A percentile compares a stretch with the other conserved stretches of the same genome.
Conservation (phyloP, 768 basidiomycete genomes). For the Tephrocybe sp. region DNA sequence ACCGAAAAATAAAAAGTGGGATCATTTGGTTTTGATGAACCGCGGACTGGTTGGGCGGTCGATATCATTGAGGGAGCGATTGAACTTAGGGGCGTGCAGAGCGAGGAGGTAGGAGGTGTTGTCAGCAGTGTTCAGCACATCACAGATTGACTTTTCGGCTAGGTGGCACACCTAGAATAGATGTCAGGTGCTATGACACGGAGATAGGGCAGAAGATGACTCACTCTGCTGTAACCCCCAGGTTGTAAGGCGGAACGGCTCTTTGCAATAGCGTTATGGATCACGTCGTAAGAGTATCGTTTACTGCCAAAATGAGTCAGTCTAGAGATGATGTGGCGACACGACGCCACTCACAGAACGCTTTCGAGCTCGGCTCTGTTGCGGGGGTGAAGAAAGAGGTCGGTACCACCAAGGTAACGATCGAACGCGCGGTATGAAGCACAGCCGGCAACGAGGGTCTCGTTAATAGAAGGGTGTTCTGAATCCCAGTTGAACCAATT, state of each 20-base stretch:
- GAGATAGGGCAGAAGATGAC: constrained; percentile 10
- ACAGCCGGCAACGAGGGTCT: constrained; percentile 72
- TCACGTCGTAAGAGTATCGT: constrained; percentile 76
- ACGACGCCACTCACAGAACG: constrained; percentile 53
- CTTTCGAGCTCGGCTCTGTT: constrained; percentile 67
- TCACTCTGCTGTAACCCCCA: constrained; percentile 49
- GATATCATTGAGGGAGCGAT: constrained; percentile 29
- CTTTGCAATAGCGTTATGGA: constrained; percentile 77
- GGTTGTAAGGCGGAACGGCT: constrained; percentile 63
- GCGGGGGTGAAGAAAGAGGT: constrained; percentile 70
- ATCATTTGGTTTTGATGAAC: constrained; percentile 44
- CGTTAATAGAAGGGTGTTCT: constrained; percentile 67
- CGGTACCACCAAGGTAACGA: constrained; percentile 69
- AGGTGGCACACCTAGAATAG: constrained; percentile 60
- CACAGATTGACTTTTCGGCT: constrained; percentile 68
- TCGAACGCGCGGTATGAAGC: constrained; percentile 82
- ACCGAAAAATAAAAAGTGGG: constrained; percentile 10
- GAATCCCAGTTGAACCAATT: constrained; percentile 70
- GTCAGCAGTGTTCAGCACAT: constrained; percentile 68
- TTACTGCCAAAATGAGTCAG: constrained; percentile 40
- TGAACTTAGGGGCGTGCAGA: constrained; percentile 46
- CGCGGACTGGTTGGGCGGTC: constrained; percentile 28
- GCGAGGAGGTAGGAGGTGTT: constrained; percentile 65
- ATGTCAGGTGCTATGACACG: neutral
- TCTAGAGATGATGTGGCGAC: neutral